Evolutionary conservation across 1,139 yeast genomes (phyloP).

Genomic region (Magnusiomyces magnusii): DNA sequence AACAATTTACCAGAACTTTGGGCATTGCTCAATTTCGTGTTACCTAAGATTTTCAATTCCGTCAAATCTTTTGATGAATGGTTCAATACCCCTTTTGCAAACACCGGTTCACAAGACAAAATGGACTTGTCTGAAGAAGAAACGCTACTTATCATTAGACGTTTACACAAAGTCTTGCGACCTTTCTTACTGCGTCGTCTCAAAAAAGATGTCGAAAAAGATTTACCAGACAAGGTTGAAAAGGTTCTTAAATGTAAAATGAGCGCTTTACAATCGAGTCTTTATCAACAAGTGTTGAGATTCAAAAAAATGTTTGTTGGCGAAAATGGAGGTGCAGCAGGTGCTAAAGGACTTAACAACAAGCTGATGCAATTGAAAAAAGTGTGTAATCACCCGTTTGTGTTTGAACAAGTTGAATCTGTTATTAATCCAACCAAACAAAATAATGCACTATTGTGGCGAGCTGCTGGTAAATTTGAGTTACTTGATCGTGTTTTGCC

Average conservation of each 20-base stretch:
- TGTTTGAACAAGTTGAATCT: slow-evolving; percentile 85
- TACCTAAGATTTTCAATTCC: slow-evolving; percentile 94
- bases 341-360: slow-evolving; percentile 87
- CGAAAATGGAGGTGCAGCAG: slow-evolving; percentile 59
- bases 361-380: slow-evolving; percentile 94
- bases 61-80: slow-evolving; percentile 98
- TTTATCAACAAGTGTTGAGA: slow-evolving; percentile 85
- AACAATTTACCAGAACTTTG: slow-evolving; percentile 94
- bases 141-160: slow-evolving; percentile 82
- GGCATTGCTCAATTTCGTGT: slow-evolving; percentile 91
- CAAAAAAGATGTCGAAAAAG: slow-evolving; percentile 96
- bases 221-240: slow-evolving; percentile 91
- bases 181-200: slow-evolving; percentile 91
- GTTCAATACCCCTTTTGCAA: slow-evolving; percentile 98
- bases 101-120: slow-evolving; percentile 90
- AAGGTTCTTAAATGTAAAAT: slow-evolving; percentile 91
- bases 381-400: slow-evolving; percentile 96
- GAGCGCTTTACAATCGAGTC: slow-evolving; percentile 74
- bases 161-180: slow-evolving; percentile 91
- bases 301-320: slow-evolving; percentile 78
- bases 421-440: slow-evolving; percentile 42
- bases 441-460: slow-evolving; percentile 61
- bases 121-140: slow-evolving; percentile 96
- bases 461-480: slow-evolving; percentile 90
- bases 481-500: slow-evolving; percentile 82